Base-by-base conservation (phyloP, 1,284 basidiomycete species). In the Ceratorhiza oryzae-sativae region DNA sequence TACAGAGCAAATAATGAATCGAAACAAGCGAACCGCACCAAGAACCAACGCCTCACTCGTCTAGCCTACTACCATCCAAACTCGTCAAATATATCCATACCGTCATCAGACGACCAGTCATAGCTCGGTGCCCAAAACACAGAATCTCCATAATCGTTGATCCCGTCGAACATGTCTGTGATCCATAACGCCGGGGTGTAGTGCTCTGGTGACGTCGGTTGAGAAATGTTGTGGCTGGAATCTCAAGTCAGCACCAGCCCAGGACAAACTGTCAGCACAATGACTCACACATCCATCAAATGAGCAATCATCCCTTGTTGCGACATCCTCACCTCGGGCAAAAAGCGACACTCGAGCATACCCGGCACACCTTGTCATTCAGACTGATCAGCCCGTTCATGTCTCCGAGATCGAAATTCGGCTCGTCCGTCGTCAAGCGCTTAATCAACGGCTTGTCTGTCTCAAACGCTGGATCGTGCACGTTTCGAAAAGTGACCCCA, bases 251-350 rank as follows among this genome's bases (percentile, higher is more conserved):
- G 30, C 18, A 2, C n/a, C 2, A 20, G 8, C 25, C 20, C 27
- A 9, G 27, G 23, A 46, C 27, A 41, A 5, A 13, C n/a, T n/a
- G 34, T 34, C 27, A 9, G 45, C 9, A 18, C 20, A 39, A 2
- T 20, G 10, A 58, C 65, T 42, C 34, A 68, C 65, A 68, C 65
- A 23, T 68, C 65, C 1, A 10, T 12, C 25, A 68, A 34, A 18
- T 68, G 65, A 1, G 32, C 41, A 6, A 56, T 45, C 12, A 68
- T 68, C 41, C 10, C 25, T 3, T 41, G 25, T 53, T 65, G 30
- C 20, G 15, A 13, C 1, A 23, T 25, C 6, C 42, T 36, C 23
- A 58, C 51, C 4, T 20, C 2, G n/a, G 23, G 53, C 51, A 32
- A 18, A 32, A 42, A 10, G 20, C 34, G 9, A 12, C 27, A 23